These are phyloP conservation scores for Aspergillus steynii DNA, from an alignment of 495 filamentous ascomycete species.

Conservation along the genomic window DNA sequence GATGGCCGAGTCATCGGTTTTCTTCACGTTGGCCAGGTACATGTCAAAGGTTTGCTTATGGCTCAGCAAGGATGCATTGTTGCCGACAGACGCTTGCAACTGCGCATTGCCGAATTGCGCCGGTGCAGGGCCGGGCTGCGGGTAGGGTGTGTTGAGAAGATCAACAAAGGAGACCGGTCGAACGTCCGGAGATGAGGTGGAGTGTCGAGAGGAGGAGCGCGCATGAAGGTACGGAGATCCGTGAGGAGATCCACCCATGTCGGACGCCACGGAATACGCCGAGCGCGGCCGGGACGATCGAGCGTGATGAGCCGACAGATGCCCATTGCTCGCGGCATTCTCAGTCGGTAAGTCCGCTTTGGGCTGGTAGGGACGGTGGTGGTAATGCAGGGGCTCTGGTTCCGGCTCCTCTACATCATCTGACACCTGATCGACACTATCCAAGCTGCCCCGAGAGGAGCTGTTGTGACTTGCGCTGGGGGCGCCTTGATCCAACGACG, in stretches of 20 bases:
- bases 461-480: conserved; percentile 28
- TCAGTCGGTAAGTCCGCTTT: conserved; percentile 23
- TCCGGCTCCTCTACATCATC: conserved; percentile 31
- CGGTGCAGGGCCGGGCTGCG: conserved; percentile 76
- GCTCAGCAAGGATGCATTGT: conserved; percentile 84
- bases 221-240: conserved; percentile 48
- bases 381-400: conserved; percentile 47
- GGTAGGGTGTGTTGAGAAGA: conserved; percentile 84
- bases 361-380: conserved; percentile 44
- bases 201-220: conserved; percentile 62
- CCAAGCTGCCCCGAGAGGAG: conserved; percentile 43
- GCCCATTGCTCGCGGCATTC: conserved; percentile 43
- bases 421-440: conserved; percentile 33
- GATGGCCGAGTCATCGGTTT: conserved; percentile 81
- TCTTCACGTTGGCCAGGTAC: conserved; percentile 96
- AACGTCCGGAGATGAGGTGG: conserved; percentile 66
- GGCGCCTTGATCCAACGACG: conserved; percentile 27
- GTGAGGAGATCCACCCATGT: conserved; percentile 57
- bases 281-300: conserved; percentile 68
- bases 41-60: conserved; percentile 92
- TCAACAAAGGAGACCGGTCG: conserved; percentile 83
- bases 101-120: conserved; percentile 69
- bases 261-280: conserved; percentile 69
- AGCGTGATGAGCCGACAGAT: conserved; percentile 50
- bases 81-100: conserved; percentile 75